Conservation (phyloP, 495 filamentous ascomycete species). For the Pseudomonodictys pantanalensis region DNA sequence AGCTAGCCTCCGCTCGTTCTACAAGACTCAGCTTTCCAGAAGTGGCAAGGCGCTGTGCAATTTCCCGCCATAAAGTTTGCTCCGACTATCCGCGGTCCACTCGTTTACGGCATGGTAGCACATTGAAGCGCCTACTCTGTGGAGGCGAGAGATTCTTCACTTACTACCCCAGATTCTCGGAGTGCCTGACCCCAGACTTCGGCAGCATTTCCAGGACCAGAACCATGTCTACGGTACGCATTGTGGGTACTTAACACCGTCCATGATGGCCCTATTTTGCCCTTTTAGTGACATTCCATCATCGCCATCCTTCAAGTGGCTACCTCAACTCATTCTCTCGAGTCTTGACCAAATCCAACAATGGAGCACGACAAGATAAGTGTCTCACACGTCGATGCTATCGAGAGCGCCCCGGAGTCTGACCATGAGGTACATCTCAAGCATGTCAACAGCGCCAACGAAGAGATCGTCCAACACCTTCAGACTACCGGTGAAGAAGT, state of each 20-base stretch:
- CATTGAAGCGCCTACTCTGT: no score
- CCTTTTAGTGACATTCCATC: background rate
- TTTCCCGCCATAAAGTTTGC: background rate
- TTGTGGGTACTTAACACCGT: background rate
- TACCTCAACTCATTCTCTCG: background rate
- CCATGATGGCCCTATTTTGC: no score
- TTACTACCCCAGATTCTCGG: conserved; percentile 14
- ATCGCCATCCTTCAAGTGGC: background rate
- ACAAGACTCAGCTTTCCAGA: no score
- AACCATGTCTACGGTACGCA: background rate
- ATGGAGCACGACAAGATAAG: conserved; percentile 19
- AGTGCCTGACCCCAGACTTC: no score
- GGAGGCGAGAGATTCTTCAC: background rate
- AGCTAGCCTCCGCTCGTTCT: no score
- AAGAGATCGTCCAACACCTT: conserved; percentile 26
- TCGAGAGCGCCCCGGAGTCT: conserved; percentile 10
- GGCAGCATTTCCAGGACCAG: background rate
- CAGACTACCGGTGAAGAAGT: conserved; percentile 28
- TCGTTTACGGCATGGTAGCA: no score
- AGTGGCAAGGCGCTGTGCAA: no score
- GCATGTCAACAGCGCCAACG: conserved; percentile 14
- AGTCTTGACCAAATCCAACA: background rate
- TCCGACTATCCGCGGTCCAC: conserved; percentile 14
- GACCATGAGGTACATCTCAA: conserved; percentile 1
- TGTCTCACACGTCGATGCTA: conserved; percentile 17